A percentile compares a stretch with the other conserved stretches of the same genome.
These are phyloP conservation scores for Nemania serpens DNA, from an alignment of 2,329 filamentous ascomycete genomes.

Conservation along the genomic window DNA sequence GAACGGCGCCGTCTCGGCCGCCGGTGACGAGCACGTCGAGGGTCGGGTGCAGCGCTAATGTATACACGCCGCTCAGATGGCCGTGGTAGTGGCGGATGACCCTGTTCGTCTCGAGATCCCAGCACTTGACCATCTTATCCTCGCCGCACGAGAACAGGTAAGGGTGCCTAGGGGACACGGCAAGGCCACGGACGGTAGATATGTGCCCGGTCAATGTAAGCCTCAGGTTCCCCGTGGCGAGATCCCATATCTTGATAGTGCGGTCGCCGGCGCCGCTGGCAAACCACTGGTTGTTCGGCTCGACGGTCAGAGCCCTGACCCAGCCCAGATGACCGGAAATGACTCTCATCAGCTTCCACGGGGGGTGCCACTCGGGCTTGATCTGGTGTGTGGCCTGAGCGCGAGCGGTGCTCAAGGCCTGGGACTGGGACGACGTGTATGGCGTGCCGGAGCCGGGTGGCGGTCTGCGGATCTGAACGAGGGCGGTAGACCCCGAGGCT, in stretches of 20 bases:
- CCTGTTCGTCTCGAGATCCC: conserved; percentile 99
- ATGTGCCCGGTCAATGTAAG: conserved; percentile 90
- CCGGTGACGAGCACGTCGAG: conserved; percentile 94
- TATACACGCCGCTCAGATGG: conserved; percentile 94
- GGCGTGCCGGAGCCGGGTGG: conserved; percentile 27
- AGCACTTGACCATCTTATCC: conserved; percentile 99
- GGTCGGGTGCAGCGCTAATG: conserved; percentile 88
- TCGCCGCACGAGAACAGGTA: conserved; percentile 98
- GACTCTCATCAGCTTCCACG: conserved; percentile 98
- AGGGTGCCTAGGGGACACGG: conserved; percentile 89
- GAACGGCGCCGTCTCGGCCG: conserved; percentile 88
- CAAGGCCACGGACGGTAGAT: conserved; percentile 87
- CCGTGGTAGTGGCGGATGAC: conserved; percentile 98
- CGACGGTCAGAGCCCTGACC: conserved; percentile 87
- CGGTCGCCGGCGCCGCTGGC: conserved; percentile 92
- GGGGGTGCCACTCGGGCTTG: conserved; percentile 93
- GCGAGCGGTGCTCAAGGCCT: conserved; percentile 40
- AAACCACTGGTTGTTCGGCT: conserved; percentile 98
- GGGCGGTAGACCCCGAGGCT: conserved; percentile 40
- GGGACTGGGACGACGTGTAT: conserved; percentile 24
- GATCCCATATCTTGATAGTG: conserved; percentile 98
- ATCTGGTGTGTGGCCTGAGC: conserved; percentile 51
- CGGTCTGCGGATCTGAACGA: conserved; percentile 42
- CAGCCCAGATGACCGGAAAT: conserved; percentile 96
- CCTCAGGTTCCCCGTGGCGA: conserved; percentile 82